Evolutionary conservation across 257 asterid genomes (phyloP).

Genomic region (Solanum etuberosum): DNA sequence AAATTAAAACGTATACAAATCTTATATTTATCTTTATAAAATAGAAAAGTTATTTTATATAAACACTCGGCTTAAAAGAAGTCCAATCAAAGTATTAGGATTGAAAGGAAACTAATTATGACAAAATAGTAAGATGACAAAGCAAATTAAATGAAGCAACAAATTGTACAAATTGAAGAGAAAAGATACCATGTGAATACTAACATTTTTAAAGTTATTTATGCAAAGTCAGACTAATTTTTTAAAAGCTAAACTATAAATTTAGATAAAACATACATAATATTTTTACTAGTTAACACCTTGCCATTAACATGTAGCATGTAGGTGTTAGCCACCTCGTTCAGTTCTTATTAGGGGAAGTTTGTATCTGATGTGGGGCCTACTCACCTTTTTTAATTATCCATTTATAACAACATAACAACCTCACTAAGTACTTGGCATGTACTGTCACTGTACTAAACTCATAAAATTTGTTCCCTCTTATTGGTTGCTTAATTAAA

Average conservation of each 20-base stretch:
- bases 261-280: background rate
- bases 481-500: background rate
- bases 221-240: background rate
- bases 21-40: too few relatives aligned
- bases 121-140: background rate
- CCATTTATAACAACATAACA: background rate
- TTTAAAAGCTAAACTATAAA: background rate
- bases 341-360: background rate
- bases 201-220: background rate
- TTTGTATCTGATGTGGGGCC: background rate
- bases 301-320: background rate
- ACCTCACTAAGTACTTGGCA: background rate
- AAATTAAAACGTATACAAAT: too few relatives aligned
- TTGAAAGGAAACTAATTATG: background rate
- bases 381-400: background rate
- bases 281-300: background rate
- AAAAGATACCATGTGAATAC: background rate
- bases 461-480: background rate
- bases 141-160: background rate
- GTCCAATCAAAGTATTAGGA: background rate
- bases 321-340: background rate
- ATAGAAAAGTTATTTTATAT: rapidly evolving
- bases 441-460: background rate
- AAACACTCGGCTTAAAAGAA: rapidly evolving
- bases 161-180: too few relatives aligned